Conservation (phyloP, 176 grass and related monocot species). For the Avena eriantha region DNA sequence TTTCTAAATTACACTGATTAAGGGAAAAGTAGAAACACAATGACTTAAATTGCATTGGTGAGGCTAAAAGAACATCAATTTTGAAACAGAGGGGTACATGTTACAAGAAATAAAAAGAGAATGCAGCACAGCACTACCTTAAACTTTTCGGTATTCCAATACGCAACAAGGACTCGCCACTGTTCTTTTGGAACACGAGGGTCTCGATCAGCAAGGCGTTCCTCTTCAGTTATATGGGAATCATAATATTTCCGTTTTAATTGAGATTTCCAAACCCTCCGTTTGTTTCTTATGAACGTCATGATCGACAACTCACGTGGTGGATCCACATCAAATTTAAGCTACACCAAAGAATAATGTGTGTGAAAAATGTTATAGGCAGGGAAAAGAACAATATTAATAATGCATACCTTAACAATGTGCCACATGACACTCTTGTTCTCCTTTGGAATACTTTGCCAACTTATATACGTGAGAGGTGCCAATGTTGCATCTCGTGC, state of each 20-base stretch:
- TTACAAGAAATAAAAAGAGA: conserved; percentile 5
- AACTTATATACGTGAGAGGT: conserved; percentile 46
- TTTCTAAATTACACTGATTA: conserved; percentile 1
- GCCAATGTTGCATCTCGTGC: conserved; percentile 48
- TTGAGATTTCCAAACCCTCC: conserved; percentile 52
- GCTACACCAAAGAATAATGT: conserved; percentile 36
- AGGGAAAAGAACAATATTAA: neutral
- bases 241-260: conserved; percentile 46
- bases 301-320: conserved; percentile 22
- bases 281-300: conserved; percentile 38
- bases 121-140: conserved; percentile 37
- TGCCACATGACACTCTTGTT: conserved; percentile 50
- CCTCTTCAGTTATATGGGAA: conserved; percentile 47
- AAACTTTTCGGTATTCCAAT: conserved; percentile 47
- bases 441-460: conserved; percentile 36
- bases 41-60: conserved; percentile 10
- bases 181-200: conserved; percentile 44
- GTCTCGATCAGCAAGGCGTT: conserved; percentile 46
- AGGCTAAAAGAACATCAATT: neutral
- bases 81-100: neutral
- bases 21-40: neutral
- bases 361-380: conserved; percentile 12
- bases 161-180: conserved; percentile 41
- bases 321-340: conserved; percentile 45
- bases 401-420: conserved; percentile 42